Conservation (phyloP, 2,329 filamentous ascomycete species). For the Aspergillus uvarum region DNA sequence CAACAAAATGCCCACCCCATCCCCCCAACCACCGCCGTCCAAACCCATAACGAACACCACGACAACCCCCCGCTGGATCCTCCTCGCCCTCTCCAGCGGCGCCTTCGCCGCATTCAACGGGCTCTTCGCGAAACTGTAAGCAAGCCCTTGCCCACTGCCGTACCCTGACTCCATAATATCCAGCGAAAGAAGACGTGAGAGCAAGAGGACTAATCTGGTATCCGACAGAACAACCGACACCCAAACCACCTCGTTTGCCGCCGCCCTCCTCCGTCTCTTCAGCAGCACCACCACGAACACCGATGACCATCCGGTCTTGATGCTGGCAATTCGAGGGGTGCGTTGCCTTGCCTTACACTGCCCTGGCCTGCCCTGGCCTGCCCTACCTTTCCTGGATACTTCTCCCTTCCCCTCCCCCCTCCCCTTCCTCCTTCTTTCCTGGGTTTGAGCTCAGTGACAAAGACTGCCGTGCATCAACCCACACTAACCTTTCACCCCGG, state of each 20-base stretch:
- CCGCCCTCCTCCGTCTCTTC: slow-evolving; percentile 47
- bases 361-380: too few species aligned
- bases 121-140: slow-evolving; percentile 65
- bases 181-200: background rate
- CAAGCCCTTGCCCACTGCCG: slow-evolving; percentile 20
- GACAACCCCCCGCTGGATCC: slow-evolving; percentile 44
- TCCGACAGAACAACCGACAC: slow-evolving; percentile 57
- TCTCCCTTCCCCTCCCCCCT: background rate
- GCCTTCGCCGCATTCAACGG: slow-evolving; percentile 64
- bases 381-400: background rate
- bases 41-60: slow-evolving; percentile 10
- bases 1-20: background rate
- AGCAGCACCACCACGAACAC: slow-evolving; percentile 31
- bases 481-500: background rate
- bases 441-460: slow-evolving; percentile 16
- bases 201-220: background rate
- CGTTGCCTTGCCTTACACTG: slow-evolving; percentile 24
- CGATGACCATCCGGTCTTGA: slow-evolving; percentile 43
- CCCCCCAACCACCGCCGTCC: background rate
- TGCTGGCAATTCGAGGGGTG: slow-evolving; percentile 55
- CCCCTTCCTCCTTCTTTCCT: background rate
- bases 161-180: background rate
- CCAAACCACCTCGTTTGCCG: slow-evolving; percentile 55
- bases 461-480: too few species aligned
- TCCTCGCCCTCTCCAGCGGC: slow-evolving; percentile 61